A percentile compares a stretch with the other conserved stretches of the same genome.
phyloP scores from a whole-genome alignment of 1,139 yeast species.

The Candida labiduridarum region DNA sequence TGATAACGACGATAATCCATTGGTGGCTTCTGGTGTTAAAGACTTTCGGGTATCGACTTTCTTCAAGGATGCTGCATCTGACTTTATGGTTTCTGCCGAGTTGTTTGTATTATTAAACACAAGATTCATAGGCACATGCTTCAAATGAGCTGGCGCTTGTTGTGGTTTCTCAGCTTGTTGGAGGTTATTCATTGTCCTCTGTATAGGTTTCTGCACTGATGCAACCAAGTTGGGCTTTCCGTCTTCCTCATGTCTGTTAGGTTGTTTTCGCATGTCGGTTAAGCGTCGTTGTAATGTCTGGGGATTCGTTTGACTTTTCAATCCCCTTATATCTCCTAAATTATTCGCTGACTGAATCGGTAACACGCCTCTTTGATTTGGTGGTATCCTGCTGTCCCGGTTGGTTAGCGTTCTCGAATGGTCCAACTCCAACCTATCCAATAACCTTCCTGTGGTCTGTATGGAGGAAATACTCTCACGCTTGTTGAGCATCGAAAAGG shows the following conservation, averaged over 20 bases:
- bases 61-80: slow-evolving; percentile 23
- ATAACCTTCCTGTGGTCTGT: slow-evolving; percentile 30
- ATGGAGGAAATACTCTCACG: slow-evolving; percentile 30
- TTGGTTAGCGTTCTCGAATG: slow-evolving; percentile 12
- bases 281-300: slow-evolving; percentile 8
- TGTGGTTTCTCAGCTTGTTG: slow-evolving; percentile 6
- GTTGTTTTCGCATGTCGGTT: slow-evolving; percentile 8
- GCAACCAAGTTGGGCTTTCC: not conserved
- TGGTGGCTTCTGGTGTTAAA: not conserved
- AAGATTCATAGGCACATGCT: slow-evolving; percentile 27
- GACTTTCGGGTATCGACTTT: slow-evolving; percentile 9
- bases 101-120: slow-evolving; percentile 26
- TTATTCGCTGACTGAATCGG: slow-evolving; percentile 11
- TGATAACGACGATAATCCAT: too few relatives aligned
- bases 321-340: slow-evolving; percentile 12
- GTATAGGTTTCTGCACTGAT: slow-evolving; percentile 6
- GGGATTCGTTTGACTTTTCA: slow-evolving; percentile 5
- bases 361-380: slow-evolving; percentile 3
- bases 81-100: slow-evolving; percentile 34
- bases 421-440: slow-evolving; percentile 31
- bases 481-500: slow-evolving; percentile 11
- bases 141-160: slow-evolving; percentile 19
- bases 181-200: not conserved
- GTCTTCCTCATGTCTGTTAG: not conserved
- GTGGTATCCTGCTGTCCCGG: slow-evolving; percentile 3